Percentiles rank a stretch among this genome's conserved stretches.
These are phyloP conservation scores for Fusarium duplospermum DNA, from an alignment of 2,329 filamentous ascomycete genomes.

Conservation along the genomic window DNA sequence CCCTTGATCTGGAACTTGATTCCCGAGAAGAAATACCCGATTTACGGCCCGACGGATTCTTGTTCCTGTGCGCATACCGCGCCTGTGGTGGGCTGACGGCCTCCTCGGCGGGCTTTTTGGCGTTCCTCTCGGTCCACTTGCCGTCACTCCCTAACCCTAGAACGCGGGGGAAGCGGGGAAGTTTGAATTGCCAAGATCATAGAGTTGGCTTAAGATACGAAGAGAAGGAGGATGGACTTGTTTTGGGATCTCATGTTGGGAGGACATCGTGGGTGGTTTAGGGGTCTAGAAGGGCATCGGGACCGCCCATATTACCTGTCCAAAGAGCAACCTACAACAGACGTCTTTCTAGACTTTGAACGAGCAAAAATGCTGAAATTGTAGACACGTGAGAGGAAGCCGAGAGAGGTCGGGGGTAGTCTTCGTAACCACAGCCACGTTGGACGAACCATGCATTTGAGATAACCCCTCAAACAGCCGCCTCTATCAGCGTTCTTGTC, in stretches of 20 bases:
- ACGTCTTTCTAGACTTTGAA: background rate
- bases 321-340: too few species aligned
- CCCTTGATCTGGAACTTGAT: background rate
- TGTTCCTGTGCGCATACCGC: background rate
- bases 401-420: background rate
- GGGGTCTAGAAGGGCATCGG: too few species aligned
- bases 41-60: background rate
- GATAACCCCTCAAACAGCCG: background rate
- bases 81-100: background rate
- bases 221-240: too few species aligned
- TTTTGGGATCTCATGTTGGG: background rate
- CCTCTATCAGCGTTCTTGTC: background rate
- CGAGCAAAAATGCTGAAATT: background rate
- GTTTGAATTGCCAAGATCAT: background rate
- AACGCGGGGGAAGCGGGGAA: background rate
- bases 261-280: background rate
- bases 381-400: background rate
- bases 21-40: background rate
- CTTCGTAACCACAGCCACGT: background rate
- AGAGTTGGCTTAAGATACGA: background rate
- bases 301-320: background rate
- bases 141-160: background rate
- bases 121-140: background rate
- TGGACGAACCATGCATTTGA: background rate
- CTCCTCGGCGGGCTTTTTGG: background rate